phyloP scores from a whole-genome alignment of 1,139 yeast genomes.

The Diutina pseudorugosa region DNA sequence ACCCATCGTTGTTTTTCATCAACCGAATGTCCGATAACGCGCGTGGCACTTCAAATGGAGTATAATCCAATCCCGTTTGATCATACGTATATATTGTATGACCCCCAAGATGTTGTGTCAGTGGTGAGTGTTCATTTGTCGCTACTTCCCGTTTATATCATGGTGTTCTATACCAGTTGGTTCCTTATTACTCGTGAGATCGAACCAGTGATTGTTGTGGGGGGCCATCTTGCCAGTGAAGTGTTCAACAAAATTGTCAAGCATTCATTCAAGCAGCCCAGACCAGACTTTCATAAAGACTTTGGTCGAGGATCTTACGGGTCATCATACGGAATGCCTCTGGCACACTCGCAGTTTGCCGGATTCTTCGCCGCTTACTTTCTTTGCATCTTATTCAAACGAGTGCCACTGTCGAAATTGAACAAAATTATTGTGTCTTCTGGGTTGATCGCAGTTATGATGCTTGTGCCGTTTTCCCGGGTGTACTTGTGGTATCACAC shows the following conservation, averaged over 20 bases:
- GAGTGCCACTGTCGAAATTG: constrained; percentile 10
- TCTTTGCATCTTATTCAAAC: constrained; percentile 26
- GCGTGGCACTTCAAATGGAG: not conserved
- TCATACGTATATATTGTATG: constrained; percentile 71
- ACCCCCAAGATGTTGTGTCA: constrained; percentile 53
- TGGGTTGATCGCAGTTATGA: constrained; percentile 9
- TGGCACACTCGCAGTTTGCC: constrained; percentile 94
- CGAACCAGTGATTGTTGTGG: constrained; percentile 74
- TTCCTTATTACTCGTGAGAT: constrained; percentile 71
- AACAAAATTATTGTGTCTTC: constrained; percentile 15
- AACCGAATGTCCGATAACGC: not conserved
- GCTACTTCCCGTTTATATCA: constrained; percentile 67
- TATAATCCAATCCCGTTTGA: constrained; percentile 37
- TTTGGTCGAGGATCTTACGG: constrained; percentile 31
- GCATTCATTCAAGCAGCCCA: constrained; percentile 49
- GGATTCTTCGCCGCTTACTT: constrained; percentile 69
- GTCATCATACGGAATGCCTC: constrained; percentile 88
- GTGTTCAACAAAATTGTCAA: constrained; percentile 59
- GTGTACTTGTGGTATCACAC: constrained; percentile 75
- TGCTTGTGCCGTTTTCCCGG: constrained; percentile 57
- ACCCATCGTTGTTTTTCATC: no score
- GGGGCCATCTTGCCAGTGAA: constrained; percentile 79
- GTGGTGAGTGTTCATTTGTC: constrained; percentile 59
- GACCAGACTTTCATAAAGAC: constrained; percentile 55
- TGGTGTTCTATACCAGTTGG: constrained; percentile 78